Percentiles rank a stretch among this genome's conserved stretches.
These are phyloP conservation scores for Leccinum aurantiacum DNA, from an alignment of 768 basidiomycete species.

Conservation along the genomic window DNA sequence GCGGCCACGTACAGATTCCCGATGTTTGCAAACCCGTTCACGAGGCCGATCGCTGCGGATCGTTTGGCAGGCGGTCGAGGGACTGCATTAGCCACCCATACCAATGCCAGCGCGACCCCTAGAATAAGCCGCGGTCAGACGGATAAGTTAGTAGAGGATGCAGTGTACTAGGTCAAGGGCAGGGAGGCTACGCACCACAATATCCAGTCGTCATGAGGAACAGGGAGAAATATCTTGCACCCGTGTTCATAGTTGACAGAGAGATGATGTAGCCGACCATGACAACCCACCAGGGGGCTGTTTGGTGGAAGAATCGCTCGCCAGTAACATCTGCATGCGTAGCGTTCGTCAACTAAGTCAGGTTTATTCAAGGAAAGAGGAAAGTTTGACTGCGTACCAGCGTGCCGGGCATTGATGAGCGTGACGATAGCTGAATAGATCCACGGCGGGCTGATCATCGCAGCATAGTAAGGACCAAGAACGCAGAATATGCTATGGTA, in stretches of 20 bases:
- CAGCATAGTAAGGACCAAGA: not conserved
- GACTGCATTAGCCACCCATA: conserved; percentile 63
- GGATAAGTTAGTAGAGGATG: not conserved
- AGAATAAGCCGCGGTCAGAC: not conserved
- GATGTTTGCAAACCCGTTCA: conserved; percentile 59
- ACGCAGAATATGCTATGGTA: not conserved
- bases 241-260: conserved; percentile 50
- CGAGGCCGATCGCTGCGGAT: conserved; percentile 58
- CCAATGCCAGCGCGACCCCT: conserved; percentile 47
- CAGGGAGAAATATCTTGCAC: conserved; percentile 57
- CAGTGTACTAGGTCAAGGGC: not conserved
- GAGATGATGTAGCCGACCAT: conserved; percentile 64
- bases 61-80: conserved; percentile 58
- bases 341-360: not conserved
- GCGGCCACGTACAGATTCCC: conserved; percentile 50
- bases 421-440: conserved; percentile 51
- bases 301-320: conserved; percentile 64
- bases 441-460: conserved; percentile 56
- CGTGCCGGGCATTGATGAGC: conserved; percentile 56
- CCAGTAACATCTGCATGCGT: conserved; percentile 48
- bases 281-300: conserved; percentile 57
- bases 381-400: conserved; percentile 32
- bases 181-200: conserved; percentile 30
- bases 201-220: conserved; percentile 65
- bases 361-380: not conserved